Evolutionary conservation across 139 green algal species (phyloP).

Genomic region (Volvox reticuliferus): DNA sequence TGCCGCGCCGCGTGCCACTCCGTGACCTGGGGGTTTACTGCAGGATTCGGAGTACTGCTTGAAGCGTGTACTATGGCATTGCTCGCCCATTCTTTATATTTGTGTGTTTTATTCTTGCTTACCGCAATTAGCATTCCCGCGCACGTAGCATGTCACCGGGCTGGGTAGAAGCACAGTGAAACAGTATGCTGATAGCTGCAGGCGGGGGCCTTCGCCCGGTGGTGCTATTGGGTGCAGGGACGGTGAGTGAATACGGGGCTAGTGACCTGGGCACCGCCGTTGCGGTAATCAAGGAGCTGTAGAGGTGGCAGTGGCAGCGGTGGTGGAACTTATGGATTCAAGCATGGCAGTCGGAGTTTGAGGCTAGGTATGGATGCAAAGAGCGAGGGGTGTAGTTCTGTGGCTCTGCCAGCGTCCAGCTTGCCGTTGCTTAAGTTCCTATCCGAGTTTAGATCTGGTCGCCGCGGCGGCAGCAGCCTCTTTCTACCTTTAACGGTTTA

Average conservation of each 20-base stretch:
- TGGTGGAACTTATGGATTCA: not conserved
- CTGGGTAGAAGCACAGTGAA: too few species aligned
- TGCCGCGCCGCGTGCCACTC: not conserved
- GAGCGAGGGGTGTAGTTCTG: not conserved
- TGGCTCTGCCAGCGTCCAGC: not conserved
- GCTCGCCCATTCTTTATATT: slow-evolving; percentile 27
- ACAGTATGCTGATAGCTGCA: too few species aligned
- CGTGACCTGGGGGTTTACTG: not conserved
- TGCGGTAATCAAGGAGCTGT: not conserved
- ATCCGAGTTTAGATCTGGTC: not conserved
- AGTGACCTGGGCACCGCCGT: not conserved
- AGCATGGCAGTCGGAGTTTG: not conserved
- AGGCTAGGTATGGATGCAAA: not conserved
- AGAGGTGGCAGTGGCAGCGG: not conserved
- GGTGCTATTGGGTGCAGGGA: not conserved
- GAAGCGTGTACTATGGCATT: slow-evolving; percentile 14
- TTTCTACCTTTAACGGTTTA: not conserved
- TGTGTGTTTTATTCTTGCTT: slow-evolving; percentile 30
- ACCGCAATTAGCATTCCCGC: not conserved
- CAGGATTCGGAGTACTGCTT: slow-evolving; percentile 23
- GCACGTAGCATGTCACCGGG: too few species aligned
- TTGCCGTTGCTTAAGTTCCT: not conserved
- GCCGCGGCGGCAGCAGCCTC: not conserved
- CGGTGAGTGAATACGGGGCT: not conserved
- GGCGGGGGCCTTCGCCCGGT: too few species aligned